Evolutionary conservation across 1,139 yeast genomes (phyloP), one percentile per base, ranked within the genome.

Genomic region (Waltiozyma sp.): DNA sequence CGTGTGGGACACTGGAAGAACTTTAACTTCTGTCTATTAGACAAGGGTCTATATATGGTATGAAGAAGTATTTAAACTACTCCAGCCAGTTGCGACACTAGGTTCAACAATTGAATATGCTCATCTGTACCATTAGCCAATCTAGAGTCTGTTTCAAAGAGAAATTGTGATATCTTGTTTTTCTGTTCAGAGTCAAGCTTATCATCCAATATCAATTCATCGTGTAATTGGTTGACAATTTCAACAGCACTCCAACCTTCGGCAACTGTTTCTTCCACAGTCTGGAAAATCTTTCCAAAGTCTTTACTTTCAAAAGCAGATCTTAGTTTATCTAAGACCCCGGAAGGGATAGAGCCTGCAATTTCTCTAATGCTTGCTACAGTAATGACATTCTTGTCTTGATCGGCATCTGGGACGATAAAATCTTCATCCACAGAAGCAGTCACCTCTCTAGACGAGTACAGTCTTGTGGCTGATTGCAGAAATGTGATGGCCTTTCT

Each of bases 181-280:
- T 91, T 91, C 46, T 76, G 75, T 2, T 58, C 52, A 1, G 82
- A 70, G 16, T 68, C 61, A 40, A 80, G 64, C 1, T 65, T 51
- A 49, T 79, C 85, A 53, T 77, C 79, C 42, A 75, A 61, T 21
- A 89, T 69, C 44, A 85, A 70, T 46, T 62, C 65, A 51, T 88
- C 94, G 56, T 91, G 98, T 34, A 91, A 59, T 59, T 91, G 96
- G 49, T 75, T 75, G 4, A 88, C 63, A 15, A 91, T 68, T 47
- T 88, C 89, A 19, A 83, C 75, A 1, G 87, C 95, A 55, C 94
- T 82, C 82, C 91, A 91, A 1, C 98, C 98, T 47, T 79, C 78
- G 38, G 75, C 67, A 16, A 83, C 70, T 7, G 84, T 63, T 14
- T 72, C 70, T 37, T 73, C 72, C 8, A 85, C 78, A 19, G 68